A percentile compares a stretch with the other conserved stretches of the same genome.
Conservation (phyloP, 208 protist genomes). For the Wallacemonas sp. region DNA sequence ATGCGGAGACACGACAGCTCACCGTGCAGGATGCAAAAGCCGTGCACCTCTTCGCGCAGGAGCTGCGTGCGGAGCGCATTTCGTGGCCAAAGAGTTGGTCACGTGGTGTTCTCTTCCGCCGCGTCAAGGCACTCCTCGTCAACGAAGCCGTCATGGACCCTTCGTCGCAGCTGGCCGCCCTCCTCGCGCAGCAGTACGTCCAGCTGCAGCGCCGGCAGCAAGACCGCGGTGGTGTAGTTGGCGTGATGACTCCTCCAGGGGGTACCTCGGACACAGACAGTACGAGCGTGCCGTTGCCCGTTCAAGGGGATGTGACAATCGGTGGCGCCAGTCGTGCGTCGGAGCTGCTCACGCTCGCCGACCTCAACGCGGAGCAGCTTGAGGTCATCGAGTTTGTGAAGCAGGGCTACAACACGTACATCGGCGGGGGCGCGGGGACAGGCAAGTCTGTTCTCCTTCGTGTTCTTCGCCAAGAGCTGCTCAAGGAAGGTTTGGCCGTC, state of each 20-base stretch:
- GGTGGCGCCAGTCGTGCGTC: constrained; percentile 16
- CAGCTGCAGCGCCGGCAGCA: constrained; percentile 22
- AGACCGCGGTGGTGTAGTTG: constrained; percentile 10
- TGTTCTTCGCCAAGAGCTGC: constrained; percentile 72
- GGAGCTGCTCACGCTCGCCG: constrained; percentile 50
- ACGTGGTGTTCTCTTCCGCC: constrained; percentile 36
- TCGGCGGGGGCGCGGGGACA: constrained; percentile 87
- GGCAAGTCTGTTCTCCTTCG: constrained; percentile 88
- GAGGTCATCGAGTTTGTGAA: constrained; percentile 71
- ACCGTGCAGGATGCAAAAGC: constrained; percentile 37
- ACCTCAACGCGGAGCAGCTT: constrained; percentile 85
- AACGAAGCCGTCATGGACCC: constrained; percentile 24
- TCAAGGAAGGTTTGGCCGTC: constrained; percentile 59
- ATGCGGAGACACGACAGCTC: constrained; percentile 43
- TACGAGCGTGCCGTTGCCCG: not conserved
- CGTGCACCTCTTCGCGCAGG: constrained; percentile 37
- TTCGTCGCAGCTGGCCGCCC: constrained; percentile 25
- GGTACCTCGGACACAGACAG: constrained; percentile 7
- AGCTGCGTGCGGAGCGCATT: constrained; percentile 41
- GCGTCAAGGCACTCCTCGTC: constrained; percentile 41
- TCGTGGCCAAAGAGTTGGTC: constrained; percentile 72
- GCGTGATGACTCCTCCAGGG: too few species aligned
- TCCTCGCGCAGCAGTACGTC: constrained; percentile 57
- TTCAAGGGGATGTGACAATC: constrained; percentile 4
- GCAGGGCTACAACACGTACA: constrained; percentile 81